Evolutionary conservation across 805 yeast species (phyloP).

Genomic region (Scheffersomyces stipitis): DNA sequence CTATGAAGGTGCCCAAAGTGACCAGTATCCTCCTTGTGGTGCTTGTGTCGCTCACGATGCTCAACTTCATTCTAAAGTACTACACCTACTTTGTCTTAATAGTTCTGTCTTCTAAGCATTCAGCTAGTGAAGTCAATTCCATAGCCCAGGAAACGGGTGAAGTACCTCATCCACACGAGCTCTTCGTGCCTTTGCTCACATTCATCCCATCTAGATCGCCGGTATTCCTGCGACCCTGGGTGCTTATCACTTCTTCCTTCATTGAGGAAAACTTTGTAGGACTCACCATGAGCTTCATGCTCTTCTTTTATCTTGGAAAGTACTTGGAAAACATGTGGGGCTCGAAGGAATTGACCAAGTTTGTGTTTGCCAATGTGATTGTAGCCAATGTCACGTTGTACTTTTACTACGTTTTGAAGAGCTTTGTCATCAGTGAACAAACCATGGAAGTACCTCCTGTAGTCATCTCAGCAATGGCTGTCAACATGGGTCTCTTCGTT

Average conservation of each 20-base stretch:
- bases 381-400: slow-evolving; percentile 37
- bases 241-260: slow-evolving; percentile 45
- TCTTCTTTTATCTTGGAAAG: slow-evolving; percentile 54
- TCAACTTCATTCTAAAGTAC: slow-evolving; percentile 35
- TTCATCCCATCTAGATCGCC: slow-evolving; percentile 47
- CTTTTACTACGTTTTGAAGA: slow-evolving; percentile 18
- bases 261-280: slow-evolving; percentile 46
- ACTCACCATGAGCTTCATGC: slow-evolving; percentile 33
- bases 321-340: slow-evolving; percentile 72
- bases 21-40: slow-evolving; percentile 35
- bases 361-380: slow-evolving; percentile 38
- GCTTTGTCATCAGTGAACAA: slow-evolving; percentile 11
- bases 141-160: slow-evolving; percentile 34
- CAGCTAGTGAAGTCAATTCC: slow-evolving; percentile 19
- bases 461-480: slow-evolving; percentile 53
- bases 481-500: slow-evolving; percentile 59
- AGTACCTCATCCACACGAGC: slow-evolving; percentile 44
- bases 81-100: slow-evolving; percentile 38
- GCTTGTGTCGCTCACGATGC: slow-evolving; percentile 28
- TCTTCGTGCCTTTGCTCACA: slow-evolving; percentile 51
- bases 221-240: slow-evolving; percentile 48
- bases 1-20: slow-evolving; percentile 34
- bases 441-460: slow-evolving; percentile 37
- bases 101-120: slow-evolving; percentile 27
- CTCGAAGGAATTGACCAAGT: slow-evolving; percentile 48